phyloP scores from a whole-genome alignment of 2,329 filamentous ascomycete genomes.

The Phyllosticta citribraziliensis region DNA sequence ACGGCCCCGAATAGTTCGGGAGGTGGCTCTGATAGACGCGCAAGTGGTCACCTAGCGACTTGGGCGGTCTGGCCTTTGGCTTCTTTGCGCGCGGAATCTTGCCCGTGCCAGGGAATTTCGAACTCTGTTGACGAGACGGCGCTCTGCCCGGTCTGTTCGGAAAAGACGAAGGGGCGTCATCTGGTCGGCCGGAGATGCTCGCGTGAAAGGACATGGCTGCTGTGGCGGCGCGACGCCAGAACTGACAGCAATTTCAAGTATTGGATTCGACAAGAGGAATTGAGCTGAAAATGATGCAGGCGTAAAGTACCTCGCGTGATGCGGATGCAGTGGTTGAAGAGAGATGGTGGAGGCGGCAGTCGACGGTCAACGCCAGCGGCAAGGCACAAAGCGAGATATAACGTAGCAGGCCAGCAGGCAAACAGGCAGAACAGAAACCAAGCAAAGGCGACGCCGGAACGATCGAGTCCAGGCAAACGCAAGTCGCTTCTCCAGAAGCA shows the following conservation, averaged over 20 bases:
- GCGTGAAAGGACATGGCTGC: background rate
- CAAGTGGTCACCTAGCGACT: slow-evolving; percentile 38
- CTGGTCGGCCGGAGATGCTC: background rate
- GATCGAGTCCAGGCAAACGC: background rate
- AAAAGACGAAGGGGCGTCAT: background rate
- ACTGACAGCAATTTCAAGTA: too few relatives aligned
- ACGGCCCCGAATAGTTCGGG: slow-evolving; percentile 44
- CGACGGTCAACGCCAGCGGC: background rate
- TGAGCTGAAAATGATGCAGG: too few relatives aligned
- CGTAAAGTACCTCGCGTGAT: too few relatives aligned
- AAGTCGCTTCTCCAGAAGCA: background rate
- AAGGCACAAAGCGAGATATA: background rate
- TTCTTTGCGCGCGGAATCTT: slow-evolving; percentile 28
- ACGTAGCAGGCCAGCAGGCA: background rate
- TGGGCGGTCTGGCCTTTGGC: slow-evolving; percentile 39
- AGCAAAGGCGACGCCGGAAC: background rate
- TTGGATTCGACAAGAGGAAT: too few relatives aligned
- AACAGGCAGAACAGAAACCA: background rate
- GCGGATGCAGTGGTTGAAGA: too few relatives aligned
- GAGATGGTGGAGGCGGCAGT: background rate
- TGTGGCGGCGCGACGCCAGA: too few relatives aligned
- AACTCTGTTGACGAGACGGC: background rate
- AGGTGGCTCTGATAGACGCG: slow-evolving; percentile 35
- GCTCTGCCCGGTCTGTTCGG: background rate
- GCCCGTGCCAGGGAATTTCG: background rate